These are phyloP conservation scores for Mortierella claussenii DNA, from an alignment of 192 early-diverging fungal genomes.

Conservation along the genomic window DNA sequence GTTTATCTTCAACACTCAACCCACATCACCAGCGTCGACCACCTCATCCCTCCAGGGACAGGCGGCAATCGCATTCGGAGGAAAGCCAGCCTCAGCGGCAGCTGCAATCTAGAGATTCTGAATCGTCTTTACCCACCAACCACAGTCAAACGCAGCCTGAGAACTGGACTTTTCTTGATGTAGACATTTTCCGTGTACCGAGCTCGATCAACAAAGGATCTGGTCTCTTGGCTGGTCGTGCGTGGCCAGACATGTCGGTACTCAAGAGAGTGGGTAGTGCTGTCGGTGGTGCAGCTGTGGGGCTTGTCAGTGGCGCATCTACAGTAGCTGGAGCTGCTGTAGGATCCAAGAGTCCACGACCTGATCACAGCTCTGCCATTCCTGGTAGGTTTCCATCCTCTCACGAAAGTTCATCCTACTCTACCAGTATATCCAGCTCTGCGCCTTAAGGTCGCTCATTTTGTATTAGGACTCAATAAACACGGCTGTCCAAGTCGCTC, in stretches of 20 bases:
- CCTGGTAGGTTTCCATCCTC: slow-evolving; percentile 1
- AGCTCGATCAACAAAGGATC: slow-evolving; percentile 21
- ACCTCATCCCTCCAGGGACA: slow-evolving; percentile 23
- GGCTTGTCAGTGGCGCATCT: slow-evolving; percentile 26
- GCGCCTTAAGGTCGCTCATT: slow-evolving; percentile 3
- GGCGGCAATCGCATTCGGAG: slow-evolving; percentile 10
- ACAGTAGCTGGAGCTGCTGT: slow-evolving; percentile 5
- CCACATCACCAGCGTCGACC: slow-evolving; percentile 18
- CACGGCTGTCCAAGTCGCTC: no score
- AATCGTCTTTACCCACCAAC: neutral
- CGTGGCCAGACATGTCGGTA: slow-evolving; percentile 40
- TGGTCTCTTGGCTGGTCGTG: slow-evolving; percentile 28
- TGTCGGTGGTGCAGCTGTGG: slow-evolving; percentile 42
- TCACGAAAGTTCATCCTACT: slow-evolving; percentile 1
- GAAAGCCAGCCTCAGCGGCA: neutral
- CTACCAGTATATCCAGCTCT: slow-evolving; percentile 29
- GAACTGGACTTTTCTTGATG: slow-evolving; percentile 50
- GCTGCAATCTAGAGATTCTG: neutral
- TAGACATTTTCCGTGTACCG: slow-evolving; percentile 34
- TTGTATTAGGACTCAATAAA: no score
- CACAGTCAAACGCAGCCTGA: slow-evolving; percentile 25
- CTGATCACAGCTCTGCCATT: slow-evolving; percentile 1
- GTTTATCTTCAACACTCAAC: neutral
- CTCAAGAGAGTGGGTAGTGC: slow-evolving; percentile 43
- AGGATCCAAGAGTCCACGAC: slow-evolving; percentile 2